A percentile compares a stretch with the other conserved stretches of the same genome.
Evolutionary conservation across 2,329 filamentous ascomycete species (phyloP).

Genomic region (Dothistroma pini): DNA sequence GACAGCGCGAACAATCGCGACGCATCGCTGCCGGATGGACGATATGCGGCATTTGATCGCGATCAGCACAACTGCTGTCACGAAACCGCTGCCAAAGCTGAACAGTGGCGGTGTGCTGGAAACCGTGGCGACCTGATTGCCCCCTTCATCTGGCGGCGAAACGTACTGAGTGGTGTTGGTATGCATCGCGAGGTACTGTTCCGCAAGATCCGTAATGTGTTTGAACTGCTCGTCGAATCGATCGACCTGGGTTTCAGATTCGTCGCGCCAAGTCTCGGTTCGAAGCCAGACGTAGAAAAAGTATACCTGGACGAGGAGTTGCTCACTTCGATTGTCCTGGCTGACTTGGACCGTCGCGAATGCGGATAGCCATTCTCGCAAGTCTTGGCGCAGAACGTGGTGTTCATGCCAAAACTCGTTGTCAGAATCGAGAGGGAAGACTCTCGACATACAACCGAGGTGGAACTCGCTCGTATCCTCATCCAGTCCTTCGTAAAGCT

Average conservation of each 20-base stretch:
- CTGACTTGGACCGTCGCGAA: neutral
- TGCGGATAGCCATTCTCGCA: conserved; percentile 4
- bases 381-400: conserved; percentile 3
- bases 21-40: conserved; percentile 3
- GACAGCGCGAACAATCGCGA: neutral
- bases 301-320: conserved; percentile 7
- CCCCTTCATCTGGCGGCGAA: neutral
- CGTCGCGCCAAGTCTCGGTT: conserved; percentile 6
- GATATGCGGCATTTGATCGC: conserved; percentile 8
- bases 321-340: neutral
- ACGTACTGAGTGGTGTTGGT: neutral
- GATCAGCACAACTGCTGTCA: conserved; percentile 2
- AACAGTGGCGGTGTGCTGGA: conserved; percentile 9
- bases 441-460: conserved; percentile 2
- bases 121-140: neutral
- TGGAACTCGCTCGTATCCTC: neutral
- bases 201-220: conserved; percentile 7
- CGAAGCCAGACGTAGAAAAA: conserved; percentile 8
- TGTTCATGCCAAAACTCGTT: neutral
- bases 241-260: conserved; percentile 1
- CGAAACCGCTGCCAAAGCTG: conserved; percentile 7
- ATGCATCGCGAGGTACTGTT: conserved; percentile 1
- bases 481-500: conserved; percentile 1
- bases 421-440: neutral
- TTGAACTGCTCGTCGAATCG: conserved; percentile 5